Evolutionary conservation across 331 rosid genomes (phyloP), one percentile per base, ranked within the genome.

Genomic region (Arachis monticola): DNA sequence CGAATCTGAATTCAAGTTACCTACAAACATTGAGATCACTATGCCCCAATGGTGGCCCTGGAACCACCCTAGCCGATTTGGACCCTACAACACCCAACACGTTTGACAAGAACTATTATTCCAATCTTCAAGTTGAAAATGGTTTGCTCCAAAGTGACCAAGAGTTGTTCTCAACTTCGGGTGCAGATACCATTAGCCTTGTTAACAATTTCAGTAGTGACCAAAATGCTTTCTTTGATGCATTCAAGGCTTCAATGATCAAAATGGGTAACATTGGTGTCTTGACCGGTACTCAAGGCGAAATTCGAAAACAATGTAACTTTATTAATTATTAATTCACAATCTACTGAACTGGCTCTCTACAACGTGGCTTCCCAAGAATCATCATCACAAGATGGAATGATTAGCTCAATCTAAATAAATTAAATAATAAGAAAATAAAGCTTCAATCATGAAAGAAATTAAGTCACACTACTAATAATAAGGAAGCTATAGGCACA

Each of bases 141-240:
- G 87, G 87, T 0, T 64, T 83, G 32, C 82, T 83, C 32, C 73
- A 56, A 48, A 83, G 87, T 32, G 87, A 83, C 38, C 87, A 83
- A 47, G 84, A 57, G 35, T 10, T 83, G 42, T 83, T 83, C 38
- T 80, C 87, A 0, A 83, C 82, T n/a, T 0, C 67, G 0, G 74
- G 60, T 7, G 82, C 84, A 0, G 82, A 83, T 22, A 83, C 87
- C 8, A 67, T 83, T 5, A 1, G 14, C 70, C 67, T 83, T 41
- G 87, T 83, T 14, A 72, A 67, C 66, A 56, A 2, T 6, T 83
- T 76, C 13, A 57, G 65, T 3, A 0, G 50, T 6, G 55, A 67
- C 68, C 87, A 76, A 59, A 56, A 52, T 0, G 79, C 61, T 14
- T 79, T 83, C 74, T 83, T 72, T 41, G 62, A 40, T 3, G 46